phyloP scores from a whole-genome alignment of 176 grass and related monocot species.

The Rhipidocladum racemiflorum region DNA sequence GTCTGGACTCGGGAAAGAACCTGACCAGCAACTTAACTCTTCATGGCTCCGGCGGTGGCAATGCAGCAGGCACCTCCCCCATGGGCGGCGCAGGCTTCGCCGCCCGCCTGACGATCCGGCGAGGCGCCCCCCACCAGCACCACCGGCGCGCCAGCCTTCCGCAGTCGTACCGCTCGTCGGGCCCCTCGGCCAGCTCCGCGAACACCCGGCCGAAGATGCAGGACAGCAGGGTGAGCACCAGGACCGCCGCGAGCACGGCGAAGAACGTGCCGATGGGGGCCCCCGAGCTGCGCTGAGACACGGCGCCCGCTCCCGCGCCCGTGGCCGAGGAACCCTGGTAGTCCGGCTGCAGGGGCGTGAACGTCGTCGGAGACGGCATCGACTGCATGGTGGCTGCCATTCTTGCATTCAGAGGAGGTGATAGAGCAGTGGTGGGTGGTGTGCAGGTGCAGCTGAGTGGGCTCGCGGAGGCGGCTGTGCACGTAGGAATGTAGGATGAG shows the following conservation, averaged over 20 bases:
- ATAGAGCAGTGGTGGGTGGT: not conserved
- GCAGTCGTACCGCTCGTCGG: constrained; percentile 76
- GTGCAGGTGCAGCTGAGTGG: not conserved
- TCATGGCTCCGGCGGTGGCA: constrained; percentile 62
- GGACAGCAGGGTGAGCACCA: constrained; percentile 67
- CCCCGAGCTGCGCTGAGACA: constrained; percentile 5
- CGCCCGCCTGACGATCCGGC: constrained; percentile 29
- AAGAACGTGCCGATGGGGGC: constrained; percentile 70
- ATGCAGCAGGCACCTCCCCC: constrained; percentile 11
- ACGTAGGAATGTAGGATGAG: constrained; percentile 18
- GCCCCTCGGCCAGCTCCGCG: constrained; percentile 38
- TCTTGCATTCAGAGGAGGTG: constrained; percentile 11
- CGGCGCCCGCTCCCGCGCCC: not conserved
- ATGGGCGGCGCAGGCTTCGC: constrained; percentile 29
- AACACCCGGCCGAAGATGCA: constrained; percentile 75
- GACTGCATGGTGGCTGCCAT: constrained; percentile 44
- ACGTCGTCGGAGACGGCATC: constrained; percentile 24
- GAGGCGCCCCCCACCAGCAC: constrained; percentile 35
- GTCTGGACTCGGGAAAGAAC: constrained; percentile 23
- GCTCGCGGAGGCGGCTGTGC: not conserved
- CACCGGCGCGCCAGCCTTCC: constrained; percentile 33
- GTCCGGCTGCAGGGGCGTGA: constrained; percentile 38
- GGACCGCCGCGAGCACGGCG: constrained; percentile 56
- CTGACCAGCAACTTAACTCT: constrained; percentile 17
- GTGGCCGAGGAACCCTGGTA: constrained; percentile 34